These are phyloP conservation scores for Calonectria hawksworthii DNA, from an alignment of 2,329 filamentous ascomycete genomes.

Conservation along the genomic window DNA sequence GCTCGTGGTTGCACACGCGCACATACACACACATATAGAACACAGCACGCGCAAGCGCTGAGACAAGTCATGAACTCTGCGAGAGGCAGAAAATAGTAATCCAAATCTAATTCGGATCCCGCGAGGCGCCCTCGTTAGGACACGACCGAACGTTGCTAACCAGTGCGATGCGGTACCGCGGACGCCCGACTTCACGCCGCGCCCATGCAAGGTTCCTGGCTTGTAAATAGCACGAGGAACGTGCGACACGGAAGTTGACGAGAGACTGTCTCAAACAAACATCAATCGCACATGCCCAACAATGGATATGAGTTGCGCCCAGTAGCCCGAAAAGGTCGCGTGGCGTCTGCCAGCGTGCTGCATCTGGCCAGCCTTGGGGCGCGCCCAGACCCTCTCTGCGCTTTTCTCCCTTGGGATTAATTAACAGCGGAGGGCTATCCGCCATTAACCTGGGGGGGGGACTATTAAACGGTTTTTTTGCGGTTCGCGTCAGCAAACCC, in stretches of 20 bases:
- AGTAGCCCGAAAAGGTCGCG: background rate
- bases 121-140: background rate
- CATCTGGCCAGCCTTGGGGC: background rate
- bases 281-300: background rate
- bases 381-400: background rate
- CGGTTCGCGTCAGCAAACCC: background rate
- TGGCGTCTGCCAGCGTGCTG: constrained; percentile 1
- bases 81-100: background rate
- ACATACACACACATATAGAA: background rate
- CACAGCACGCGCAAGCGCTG: background rate
- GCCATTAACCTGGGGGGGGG: background rate
- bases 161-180: constrained; percentile 10
- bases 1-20: background rate
- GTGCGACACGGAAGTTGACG: constrained; percentile 8
- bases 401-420: background rate
- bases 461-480: background rate
- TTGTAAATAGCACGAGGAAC: constrained; percentile 2
- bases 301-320: background rate
- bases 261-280: background rate
- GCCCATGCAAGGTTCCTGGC: constrained; percentile 22
- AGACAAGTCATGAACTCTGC: background rate
- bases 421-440: background rate
- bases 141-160: constrained; percentile 9
- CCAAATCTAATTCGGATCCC: background rate
- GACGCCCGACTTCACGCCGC: constrained; percentile 11